These are phyloP conservation scores for Kwoniella sp. DNA, from an alignment of 768 basidiomycete species.

Conservation along the genomic window DNA sequence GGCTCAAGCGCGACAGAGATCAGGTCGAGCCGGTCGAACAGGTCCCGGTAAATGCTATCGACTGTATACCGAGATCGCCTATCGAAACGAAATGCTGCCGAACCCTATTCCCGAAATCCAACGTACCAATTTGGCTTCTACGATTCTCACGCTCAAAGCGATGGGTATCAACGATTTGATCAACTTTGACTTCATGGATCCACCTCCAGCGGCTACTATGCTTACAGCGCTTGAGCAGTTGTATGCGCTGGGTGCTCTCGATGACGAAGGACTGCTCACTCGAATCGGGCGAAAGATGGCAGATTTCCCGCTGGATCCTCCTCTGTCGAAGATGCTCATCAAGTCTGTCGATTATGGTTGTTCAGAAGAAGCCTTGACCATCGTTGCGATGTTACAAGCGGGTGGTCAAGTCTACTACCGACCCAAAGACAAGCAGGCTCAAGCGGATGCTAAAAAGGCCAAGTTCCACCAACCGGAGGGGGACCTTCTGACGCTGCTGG, in stretches of 20 bases:
- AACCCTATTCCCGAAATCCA: conserved; percentile 98
- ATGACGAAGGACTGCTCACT: conserved; percentile 94
- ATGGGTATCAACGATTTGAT: conserved; percentile 99
- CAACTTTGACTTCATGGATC: conserved; percentile 99
- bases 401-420: conserved; percentile 92
- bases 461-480: conserved; percentile 99
- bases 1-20: conserved; percentile 91
- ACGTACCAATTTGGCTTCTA: conserved; percentile 79
- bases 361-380: conserved; percentile 94
- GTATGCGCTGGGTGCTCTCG: conserved; percentile 92
- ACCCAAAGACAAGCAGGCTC: conserved; percentile 99
- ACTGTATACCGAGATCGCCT: conserved; percentile 95
- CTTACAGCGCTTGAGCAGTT: conserved; percentile 91
- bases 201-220: conserved; percentile 95
- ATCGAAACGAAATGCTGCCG: conserved; percentile 97
- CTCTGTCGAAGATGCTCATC: conserved; percentile 95
- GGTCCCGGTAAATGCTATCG: conserved; percentile 99
- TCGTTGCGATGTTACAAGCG: conserved; percentile 96
- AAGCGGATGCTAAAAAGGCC: conserved; percentile 98
- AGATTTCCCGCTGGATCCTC: conserved; percentile 97
- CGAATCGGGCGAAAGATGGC: conserved; percentile 98
- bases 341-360: conserved; percentile 96
- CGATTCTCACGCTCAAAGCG: conserved; percentile 93
- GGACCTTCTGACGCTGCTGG: conserved; percentile 68
- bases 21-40: conserved; percentile 95